Base-by-base conservation (phyloP, 352 stramenopile species). In the Pythium aristosporum region DNA sequence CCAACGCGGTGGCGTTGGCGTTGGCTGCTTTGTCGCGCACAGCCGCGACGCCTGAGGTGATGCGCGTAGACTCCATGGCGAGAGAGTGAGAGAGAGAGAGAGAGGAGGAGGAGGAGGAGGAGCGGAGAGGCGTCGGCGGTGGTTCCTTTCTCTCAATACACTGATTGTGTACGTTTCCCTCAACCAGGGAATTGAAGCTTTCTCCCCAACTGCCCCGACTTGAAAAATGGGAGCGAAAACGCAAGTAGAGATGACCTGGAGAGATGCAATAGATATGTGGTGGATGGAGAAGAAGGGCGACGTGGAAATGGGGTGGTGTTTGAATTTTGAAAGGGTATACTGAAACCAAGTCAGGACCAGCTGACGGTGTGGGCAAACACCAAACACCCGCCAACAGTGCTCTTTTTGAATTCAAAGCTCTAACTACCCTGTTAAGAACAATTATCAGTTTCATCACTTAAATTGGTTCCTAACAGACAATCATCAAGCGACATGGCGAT, bases 251-350 rank as follows among this genome's bases (percentile, higher is more conserved):
- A 76, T 71, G 66, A 76, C 69, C 48, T 65, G 30, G 39, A 18
- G n/a, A n/a, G n/a, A n/a, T n/a, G n/a, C n/a, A 5, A 50, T 11
- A 2, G 18, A 23, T 30, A n/a, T 57, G 12, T 37, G 18, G 39
- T 21, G 3, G 13, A n/a, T 54, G 16, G 42, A 9, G 12, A 54
- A 63, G 70, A 63, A 54, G 42, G 71, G 67, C 63, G 71, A 77
- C 42, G 60, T 70, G 18, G 42, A 61, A 43, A 30, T 30, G 25
- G 0, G 15, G 30, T 42, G 25, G 20, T 11, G 57, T 77, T 77
- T 72, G 55, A 77, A 75, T 62, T 77, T 76, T 44, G 67, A 77
- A 75, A 47, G 37, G 23, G 28, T 20, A 76, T 77, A 77, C n/a
- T 74, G 50, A 69, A 71, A 68, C 39, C 70, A 77, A 77, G 70